A percentile compares a stretch with the other conserved stretches of the same genome.
Evolutionary conservation across 2,329 filamentous ascomycete genomes (phyloP).

Genomic region (Dichotomopilus funicola): DNA sequence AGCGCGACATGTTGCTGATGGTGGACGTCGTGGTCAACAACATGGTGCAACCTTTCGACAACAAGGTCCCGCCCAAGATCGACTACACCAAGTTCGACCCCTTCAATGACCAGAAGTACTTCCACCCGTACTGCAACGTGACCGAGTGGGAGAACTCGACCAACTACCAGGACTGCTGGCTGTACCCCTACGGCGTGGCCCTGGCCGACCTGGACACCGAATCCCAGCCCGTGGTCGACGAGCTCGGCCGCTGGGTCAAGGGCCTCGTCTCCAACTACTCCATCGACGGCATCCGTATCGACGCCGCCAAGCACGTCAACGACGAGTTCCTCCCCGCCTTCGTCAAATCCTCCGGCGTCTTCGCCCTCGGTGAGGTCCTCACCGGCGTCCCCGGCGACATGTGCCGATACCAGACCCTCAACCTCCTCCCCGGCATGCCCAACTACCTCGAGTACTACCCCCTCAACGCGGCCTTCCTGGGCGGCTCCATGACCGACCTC

Average conservation of each 20-base stretch:
- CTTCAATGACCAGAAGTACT: conserved; percentile 49
- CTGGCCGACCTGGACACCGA: conserved; percentile 59
- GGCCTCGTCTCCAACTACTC: conserved; percentile 52
- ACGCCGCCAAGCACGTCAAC: conserved; percentile 57
- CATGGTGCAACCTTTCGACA: conserved; percentile 38
- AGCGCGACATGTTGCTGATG: conserved; percentile 37
- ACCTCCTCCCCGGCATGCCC: conserved; percentile 42
- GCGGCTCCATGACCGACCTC: conserved; percentile 34
- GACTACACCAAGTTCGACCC: conserved; percentile 36
- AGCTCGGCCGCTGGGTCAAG: conserved; percentile 54
- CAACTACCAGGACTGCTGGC: conserved; percentile 43
- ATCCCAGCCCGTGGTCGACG: conserved; percentile 38
- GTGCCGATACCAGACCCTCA: conserved; percentile 48
- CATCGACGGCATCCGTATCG: conserved; percentile 56
- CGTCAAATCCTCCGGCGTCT: conserved; percentile 48
- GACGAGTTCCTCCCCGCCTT: conserved; percentile 53
- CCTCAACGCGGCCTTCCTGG: conserved; percentile 33
- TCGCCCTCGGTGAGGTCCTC: conserved; percentile 54
- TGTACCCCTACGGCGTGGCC: conserved; percentile 45
- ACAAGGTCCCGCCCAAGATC: conserved; percentile 36
- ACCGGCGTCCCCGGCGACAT: conserved; percentile 47
- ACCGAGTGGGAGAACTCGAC: conserved; percentile 48
- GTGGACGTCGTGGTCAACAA: conserved; percentile 52
- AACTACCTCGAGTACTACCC: conserved; percentile 48
- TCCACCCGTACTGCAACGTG: conserved; percentile 52